A percentile compares a stretch with the other conserved stretches of the same genome.
These are phyloP conservation scores for Cystobasidium sp. DNA, from an alignment of 1,284 basidiomycete species.

Conservation along the genomic window DNA sequence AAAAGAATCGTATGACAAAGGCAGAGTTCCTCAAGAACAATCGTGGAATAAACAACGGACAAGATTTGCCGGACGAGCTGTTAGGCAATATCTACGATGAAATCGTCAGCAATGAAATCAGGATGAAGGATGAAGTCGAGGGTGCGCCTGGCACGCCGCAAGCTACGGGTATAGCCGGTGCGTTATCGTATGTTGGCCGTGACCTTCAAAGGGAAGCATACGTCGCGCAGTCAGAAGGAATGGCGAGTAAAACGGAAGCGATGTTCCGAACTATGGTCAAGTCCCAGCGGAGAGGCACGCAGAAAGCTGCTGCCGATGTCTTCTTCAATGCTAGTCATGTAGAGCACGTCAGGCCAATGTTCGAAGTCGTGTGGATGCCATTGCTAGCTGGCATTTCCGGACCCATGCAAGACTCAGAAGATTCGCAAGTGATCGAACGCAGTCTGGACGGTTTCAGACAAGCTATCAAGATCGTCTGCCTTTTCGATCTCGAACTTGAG, in stretches of 20 bases:
- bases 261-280: constrained; percentile 87
- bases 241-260: constrained; percentile 91
- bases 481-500: constrained; percentile 93
- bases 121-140: constrained; percentile 96
- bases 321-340: constrained; percentile 95
- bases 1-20: constrained; percentile 84
- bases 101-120: constrained; percentile 86
- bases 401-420: constrained; percentile 76
- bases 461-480: constrained; percentile 88
- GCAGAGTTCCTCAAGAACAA: constrained; percentile 89
- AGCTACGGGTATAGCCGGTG: constrained; percentile 73
- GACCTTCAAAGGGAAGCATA: constrained; percentile 94
- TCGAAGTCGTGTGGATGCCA: constrained; percentile 97
- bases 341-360: constrained; percentile 94
- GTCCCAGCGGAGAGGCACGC: constrained; percentile 72
- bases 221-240: constrained; percentile 87
- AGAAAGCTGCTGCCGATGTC: constrained; percentile 68
- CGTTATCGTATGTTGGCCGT: constrained; percentile 82
- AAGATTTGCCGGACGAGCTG: constrained; percentile 82
- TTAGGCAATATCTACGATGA: constrained; percentile 81
- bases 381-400: constrained; percentile 91
- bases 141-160: constrained; percentile 59
- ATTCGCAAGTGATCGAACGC: constrained; percentile 87
- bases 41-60: constrained; percentile 87
- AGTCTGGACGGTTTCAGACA: constrained; percentile 92